Conservation (phyloP, 441 rosid genomes). For the Raphanus hybrid region DNA sequence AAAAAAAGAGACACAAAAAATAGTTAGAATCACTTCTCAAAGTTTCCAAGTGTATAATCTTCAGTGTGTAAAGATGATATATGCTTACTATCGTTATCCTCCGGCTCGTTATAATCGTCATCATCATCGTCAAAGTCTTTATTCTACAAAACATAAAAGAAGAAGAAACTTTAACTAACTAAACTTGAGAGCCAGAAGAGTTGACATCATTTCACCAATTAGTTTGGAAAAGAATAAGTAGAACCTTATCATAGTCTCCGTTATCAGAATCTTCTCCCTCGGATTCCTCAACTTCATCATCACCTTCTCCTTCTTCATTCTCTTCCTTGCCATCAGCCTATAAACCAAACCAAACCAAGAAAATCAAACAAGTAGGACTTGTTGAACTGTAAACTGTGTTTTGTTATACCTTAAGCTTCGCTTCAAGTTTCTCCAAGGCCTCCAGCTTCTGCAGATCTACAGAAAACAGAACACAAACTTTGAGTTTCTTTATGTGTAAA, state of each 20-base stretch:
- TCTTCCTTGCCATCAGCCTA: slow-evolving; percentile 34
- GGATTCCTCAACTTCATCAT: slow-evolving; percentile 23
- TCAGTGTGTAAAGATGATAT: slow-evolving; percentile 11
- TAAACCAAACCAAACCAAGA: background rate
- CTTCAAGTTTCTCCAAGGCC: slow-evolving; percentile 41
- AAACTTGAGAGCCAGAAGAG: slow-evolving; percentile 16
- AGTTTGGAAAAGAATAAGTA: background rate
- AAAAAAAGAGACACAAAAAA: background rate
- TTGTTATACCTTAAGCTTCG: slow-evolving; percentile 24
- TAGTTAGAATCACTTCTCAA: background rate
- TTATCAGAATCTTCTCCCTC: slow-evolving; percentile 21
- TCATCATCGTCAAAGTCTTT: slow-evolving; percentile 41
- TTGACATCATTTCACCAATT: background rate
- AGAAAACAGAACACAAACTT: background rate
- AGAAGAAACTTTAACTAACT: background rate
- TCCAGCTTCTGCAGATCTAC: slow-evolving; percentile 36
- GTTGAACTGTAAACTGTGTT: background rate
- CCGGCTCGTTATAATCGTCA: slow-evolving; percentile 29
- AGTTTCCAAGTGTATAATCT: background rate
- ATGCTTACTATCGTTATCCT: slow-evolving; percentile 31
- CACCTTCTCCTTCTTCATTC: slow-evolving; percentile 30
- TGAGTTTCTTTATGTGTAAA: slow-evolving; percentile 1
- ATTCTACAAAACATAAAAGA: slow-evolving; percentile 25
- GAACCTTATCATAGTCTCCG: slow-evolving; percentile 36
- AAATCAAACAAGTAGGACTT: background rate